Evolutionary conservation across 306 rosid genomes (phyloP).

Genomic region (Vicia sativa): DNA sequence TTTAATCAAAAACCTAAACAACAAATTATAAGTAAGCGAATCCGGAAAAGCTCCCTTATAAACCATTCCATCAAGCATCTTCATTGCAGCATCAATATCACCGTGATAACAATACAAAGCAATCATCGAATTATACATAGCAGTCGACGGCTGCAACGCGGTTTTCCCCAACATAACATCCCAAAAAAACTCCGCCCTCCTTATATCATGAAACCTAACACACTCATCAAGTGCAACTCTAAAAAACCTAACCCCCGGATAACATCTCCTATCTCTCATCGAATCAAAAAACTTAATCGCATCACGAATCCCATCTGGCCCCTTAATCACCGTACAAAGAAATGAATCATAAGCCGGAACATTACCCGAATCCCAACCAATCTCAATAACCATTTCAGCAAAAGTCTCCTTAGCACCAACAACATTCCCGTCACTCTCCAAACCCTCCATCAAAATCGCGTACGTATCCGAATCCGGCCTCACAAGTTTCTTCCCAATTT

Average conservation of each 20-base stretch:
- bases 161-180: constrained; percentile 45
- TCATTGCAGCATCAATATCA: constrained; percentile 42
- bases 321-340: constrained; percentile 54
- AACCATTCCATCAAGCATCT: constrained; percentile 63
- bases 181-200: constrained; percentile 60
- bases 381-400: constrained; percentile 61
- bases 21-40: constrained; percentile 51
- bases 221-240: constrained; percentile 62
- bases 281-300: constrained; percentile 49
- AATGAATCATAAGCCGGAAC: constrained; percentile 63
- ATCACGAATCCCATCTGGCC: constrained; percentile 49
- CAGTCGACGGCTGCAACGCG: constrained; percentile 42
- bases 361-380: constrained; percentile 71
- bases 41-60: constrained; percentile 56
- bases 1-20: constrained; percentile 57
- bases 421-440: constrained; percentile 59
- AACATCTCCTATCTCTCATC: constrained; percentile 56
- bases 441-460: constrained; percentile 75
- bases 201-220: constrained; percentile 44
- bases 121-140: constrained; percentile 62
- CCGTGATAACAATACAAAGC: constrained; percentile 47
- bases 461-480: constrained; percentile 57
- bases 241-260: constrained; percentile 63
- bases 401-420: constrained; percentile 54
- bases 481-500: constrained; percentile 45